A percentile compares a stretch with the other conserved stretches of the same genome.
These are phyloP conservation scores for Lyophyllum atratum DNA, from an alignment of 768 basidiomycete genomes.

Conservation along the genomic window DNA sequence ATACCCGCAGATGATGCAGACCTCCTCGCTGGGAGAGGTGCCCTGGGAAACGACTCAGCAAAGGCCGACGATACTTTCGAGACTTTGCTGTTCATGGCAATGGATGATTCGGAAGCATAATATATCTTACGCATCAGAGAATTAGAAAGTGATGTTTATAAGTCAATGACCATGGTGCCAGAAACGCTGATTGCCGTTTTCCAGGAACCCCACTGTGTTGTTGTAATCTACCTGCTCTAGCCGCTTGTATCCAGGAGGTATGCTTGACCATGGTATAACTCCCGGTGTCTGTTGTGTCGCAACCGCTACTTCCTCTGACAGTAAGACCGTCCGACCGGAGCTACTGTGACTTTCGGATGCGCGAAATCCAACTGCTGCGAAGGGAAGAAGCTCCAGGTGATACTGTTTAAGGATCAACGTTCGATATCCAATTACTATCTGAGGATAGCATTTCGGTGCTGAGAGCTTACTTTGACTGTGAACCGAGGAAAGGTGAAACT, in stretches of 20 bases:
- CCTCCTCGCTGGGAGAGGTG: constrained; percentile 60
- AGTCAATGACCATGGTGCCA: constrained; percentile 22
- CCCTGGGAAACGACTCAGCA: constrained; percentile 36
- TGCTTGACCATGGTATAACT: constrained; percentile 41
- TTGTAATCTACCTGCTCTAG: constrained; percentile 49
- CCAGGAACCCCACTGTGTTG: constrained; percentile 50
- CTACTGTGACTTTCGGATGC: constrained; percentile 21
- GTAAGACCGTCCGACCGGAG: constrained; percentile 25
- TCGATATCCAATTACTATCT: background rate
- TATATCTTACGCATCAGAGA: constrained; percentile 8
- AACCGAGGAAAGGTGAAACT: constrained; percentile 42
- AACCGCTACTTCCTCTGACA: constrained; percentile 42
- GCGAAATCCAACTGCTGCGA: constrained; percentile 44
- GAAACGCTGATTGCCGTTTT: constrained; percentile 60
- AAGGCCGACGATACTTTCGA: constrained; percentile 77
- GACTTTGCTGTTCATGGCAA: constrained; percentile 52
- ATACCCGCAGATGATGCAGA: constrained; percentile 54
- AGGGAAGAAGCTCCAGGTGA: constrained; percentile 41
- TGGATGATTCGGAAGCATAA: constrained; percentile 20
- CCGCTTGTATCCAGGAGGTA: constrained; percentile 54
- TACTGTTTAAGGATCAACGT: constrained; percentile 37
- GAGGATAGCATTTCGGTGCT: background rate
- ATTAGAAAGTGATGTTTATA: background rate
- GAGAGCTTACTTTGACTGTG: constrained; percentile 44
- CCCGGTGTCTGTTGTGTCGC: constrained; percentile 40